These are phyloP conservation scores for Blastosporella zonata DNA, from an alignment of 1,284 basidiomycete species.

Conservation along the genomic window DNA sequence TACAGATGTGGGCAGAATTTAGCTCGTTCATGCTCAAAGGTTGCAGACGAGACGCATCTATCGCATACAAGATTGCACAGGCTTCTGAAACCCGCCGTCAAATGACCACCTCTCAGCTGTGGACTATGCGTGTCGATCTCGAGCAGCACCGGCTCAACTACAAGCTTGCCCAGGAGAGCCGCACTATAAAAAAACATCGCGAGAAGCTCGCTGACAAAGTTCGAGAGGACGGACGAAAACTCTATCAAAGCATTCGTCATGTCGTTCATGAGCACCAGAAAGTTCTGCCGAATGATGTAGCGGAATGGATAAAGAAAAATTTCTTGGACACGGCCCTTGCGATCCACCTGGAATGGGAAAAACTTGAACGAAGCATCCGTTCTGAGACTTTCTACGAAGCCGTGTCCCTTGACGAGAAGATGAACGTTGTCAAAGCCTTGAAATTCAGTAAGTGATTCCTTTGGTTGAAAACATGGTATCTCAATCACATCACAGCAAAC, in stretches of 20 bases:
- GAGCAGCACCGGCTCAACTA: constrained; percentile 38
- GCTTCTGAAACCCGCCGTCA: constrained; percentile 37
- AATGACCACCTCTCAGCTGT: constrained; percentile 31
- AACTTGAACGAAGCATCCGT: constrained; percentile 27
- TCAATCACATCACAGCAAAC: constrained; percentile 29
- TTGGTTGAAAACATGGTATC: background rate
- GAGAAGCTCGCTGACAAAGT: constrained; percentile 19
- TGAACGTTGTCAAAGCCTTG: constrained; percentile 43
- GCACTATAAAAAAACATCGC: constrained; percentile 16
- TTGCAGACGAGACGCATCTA: constrained; percentile 18
- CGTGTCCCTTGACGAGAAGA: constrained; percentile 47
- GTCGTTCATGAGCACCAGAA: constrained; percentile 19
- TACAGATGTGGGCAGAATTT: constrained; percentile 24
- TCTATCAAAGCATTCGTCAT: constrained; percentile 6
- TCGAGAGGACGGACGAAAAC: constrained; percentile 3
- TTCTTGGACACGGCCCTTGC: constrained; percentile 23
- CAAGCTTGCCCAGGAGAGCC: constrained; percentile 24
- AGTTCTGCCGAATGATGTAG: constrained; percentile 19
- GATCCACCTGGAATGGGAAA: constrained; percentile 31
- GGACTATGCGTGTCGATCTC: constrained; percentile 37
- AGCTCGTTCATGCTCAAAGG: constrained; percentile 21
- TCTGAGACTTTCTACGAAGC: constrained; percentile 33
- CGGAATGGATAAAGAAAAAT: constrained; percentile 30
- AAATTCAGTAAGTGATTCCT: constrained; percentile 35
- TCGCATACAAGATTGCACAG: constrained; percentile 31